These are phyloP conservation scores for Phytophthora sojae DNA, from an alignment of 352 stramenopile species.

Conservation along the genomic window DNA sequence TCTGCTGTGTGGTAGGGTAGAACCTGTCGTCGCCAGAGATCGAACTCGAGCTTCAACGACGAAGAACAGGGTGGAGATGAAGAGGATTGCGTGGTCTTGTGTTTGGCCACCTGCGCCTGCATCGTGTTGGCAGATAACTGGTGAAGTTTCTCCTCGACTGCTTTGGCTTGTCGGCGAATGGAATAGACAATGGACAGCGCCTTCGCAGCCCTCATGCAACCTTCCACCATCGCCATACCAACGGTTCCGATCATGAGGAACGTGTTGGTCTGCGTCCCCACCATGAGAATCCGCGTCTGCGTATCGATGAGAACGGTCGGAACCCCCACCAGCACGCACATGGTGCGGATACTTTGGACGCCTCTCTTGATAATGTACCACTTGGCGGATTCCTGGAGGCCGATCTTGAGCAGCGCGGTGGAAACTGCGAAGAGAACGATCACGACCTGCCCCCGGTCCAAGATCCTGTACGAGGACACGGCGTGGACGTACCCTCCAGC, in stretches of 20 bases:
- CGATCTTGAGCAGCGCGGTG: neutral
- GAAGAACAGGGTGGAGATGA: neutral
- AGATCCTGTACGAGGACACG: conserved; percentile 1
- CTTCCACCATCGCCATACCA: neutral
- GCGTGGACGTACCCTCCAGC: conserved; percentile 28
- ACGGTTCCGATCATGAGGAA: neutral
- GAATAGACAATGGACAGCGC: neutral
- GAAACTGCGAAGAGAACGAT: conserved; percentile 5
- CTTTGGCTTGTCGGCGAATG: neutral
- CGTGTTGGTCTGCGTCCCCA: neutral
- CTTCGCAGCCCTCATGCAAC: neutral
- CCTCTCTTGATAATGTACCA: conserved; percentile 2
- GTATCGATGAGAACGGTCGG: conserved; percentile 1
- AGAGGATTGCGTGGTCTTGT: neutral
- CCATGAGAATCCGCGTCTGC: neutral
- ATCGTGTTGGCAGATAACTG: neutral
- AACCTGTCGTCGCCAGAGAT: neutral
- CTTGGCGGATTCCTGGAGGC: neutral
- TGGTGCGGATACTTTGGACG: neutral
- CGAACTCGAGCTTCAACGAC: neutral
- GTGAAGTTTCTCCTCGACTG: neutral
- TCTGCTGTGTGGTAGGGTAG: neutral
- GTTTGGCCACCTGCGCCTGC: neutral
- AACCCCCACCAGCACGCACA: neutral
- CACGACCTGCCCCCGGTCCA: conserved; percentile 2